Base-by-base conservation (phyloP, 176 grass and related monocot species). In the Olyra latifolia region DNA sequence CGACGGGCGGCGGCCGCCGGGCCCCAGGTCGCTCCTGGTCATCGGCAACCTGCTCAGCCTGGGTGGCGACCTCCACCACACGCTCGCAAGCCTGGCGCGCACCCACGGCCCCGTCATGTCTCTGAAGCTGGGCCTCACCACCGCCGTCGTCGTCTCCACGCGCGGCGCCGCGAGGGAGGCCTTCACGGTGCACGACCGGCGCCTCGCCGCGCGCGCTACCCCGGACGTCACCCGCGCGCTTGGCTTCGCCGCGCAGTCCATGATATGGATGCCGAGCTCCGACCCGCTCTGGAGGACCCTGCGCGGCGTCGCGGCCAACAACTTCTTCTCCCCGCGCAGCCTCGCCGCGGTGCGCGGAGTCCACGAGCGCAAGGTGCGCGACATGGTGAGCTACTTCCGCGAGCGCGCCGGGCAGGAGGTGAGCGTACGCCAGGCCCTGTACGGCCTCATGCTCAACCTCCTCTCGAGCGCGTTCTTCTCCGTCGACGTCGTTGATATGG, bases 71-170 rank as follows among this genome's bases (percentile, higher is more conserved):
- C 75, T 85, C 24, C 91, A 84, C 57, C 40, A 40, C 62, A 62
- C 48, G 15, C 80, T 93, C 9, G 72, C 84, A 11, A 10, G 44
- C 38, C 80, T 89, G 1, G 78, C 87, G 0, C 44, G 48, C 20
- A 3, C 20, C 9, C 60, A 85, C 69, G 71, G 87, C 46, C 87
- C 91, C 9, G 35, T 93, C 8, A 87, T 93, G 75, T 70, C 73
- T 38, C 62, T 87, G 42, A 65, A n/a, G 47, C 44, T 90, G 1
- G 84, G 87, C 0, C 84, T 79, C 15, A 69, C 39, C 52, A 85
- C 57, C 4, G 42, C 81, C 23, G 62, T 93, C 7, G 44, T 93
- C 29, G 6, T 93, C 72, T 93, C 91, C 28, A 85, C 82, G 16
- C 32, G 27, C 20, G 77, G 59, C 14, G 73, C 80, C 10, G 85